Percentiles rank a stretch among this genome's conserved stretches.
phyloP scores from a whole-genome alignment of 2,329 filamentous ascomycete species.

The Pyricularia sp. region DNA sequence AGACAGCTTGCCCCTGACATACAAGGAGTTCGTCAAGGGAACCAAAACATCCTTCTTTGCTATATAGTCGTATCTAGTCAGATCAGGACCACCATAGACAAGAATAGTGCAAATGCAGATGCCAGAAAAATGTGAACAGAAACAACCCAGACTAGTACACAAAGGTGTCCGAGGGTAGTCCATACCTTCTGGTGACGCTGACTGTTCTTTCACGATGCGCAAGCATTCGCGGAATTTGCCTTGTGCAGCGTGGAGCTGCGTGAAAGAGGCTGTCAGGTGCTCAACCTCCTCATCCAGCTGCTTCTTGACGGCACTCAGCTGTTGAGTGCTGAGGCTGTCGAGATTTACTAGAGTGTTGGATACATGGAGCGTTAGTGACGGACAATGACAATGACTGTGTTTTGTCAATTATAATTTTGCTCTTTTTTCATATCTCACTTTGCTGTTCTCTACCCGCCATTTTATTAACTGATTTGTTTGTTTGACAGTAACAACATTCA shows the following conservation, averaged over 20 bases:
- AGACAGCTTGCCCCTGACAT: constrained; percentile 55
- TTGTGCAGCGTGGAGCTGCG: constrained; percentile 80
- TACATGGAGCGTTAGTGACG: not conserved
- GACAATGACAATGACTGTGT: not conserved
- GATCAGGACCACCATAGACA: not conserved
- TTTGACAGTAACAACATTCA: not conserved
- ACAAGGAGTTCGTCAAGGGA: constrained; percentile 88
- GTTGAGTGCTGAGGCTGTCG: constrained; percentile 64
- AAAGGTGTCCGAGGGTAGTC: not conserved
- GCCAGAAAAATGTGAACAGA: not conserved
- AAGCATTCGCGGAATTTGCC: constrained; percentile 87
- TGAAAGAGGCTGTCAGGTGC: constrained; percentile 81
- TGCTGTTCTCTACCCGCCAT: not conserved
- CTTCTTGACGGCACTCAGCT: constrained; percentile 85
- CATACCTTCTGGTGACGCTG: constrained; percentile 3
- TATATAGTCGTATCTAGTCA: constrained; percentile 4
- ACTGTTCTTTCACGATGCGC: constrained; percentile 45
- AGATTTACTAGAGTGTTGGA: constrained; percentile 38
- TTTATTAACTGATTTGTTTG: not conserved
- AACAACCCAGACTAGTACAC: not conserved
- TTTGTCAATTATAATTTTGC: not conserved
- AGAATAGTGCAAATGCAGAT: not conserved
- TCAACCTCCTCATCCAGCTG: constrained; percentile 94
- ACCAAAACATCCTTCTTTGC: constrained; percentile 57
- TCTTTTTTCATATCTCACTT: not conserved